Evolutionary conservation across 805 yeast genomes (phyloP), one percentile per base, ranked within the genome.

Genomic region (Sugiyamaella valdiviana): DNA sequence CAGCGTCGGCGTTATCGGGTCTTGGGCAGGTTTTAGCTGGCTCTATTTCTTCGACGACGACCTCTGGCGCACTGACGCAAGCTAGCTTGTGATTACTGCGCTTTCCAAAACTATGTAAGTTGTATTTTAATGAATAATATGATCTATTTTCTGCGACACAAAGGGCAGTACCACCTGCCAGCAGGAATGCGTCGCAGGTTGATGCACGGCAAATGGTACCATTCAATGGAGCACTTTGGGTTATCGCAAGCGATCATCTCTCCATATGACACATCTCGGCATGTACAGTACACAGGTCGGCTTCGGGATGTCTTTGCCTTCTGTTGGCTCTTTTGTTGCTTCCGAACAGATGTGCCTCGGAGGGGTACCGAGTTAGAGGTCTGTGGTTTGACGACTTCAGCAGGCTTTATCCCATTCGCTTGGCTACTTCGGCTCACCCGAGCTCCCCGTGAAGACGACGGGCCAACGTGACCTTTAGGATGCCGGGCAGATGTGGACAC

Each of bases 221-320:
- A 90, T 66, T 90, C 96, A 48, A 83, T 74, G 59, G 77, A 70
- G 66, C 97, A 90, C 35, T 77, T 74, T 2, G 73, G 73, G 57
- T 86, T 79, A 63, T 90, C 97, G 65, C 98, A 91, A 0, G 91
- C 96, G 53, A 91, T 76, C 98, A 91, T 91, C 45, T 77, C 78
- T 1, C 97, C 97, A 48, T 60, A 66, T 5, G 78, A 71, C 1
- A 66, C 68, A 3, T 67, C 64, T 4, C 69, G 62, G 51, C 85
- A 79, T 12, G 68, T 45, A 53, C 84, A 79, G 55, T 76, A 79
- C 3, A 46, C 36, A 5, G 55, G 55, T 22, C 21, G 23, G 6
- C 32, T 9, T 6, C 14, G 14, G n/a, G 32, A 26, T 26, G 9
- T 26, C 32, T 3, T 6, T 32, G 24, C 9, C 5, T 16, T 35